Evolutionary conservation across 106 monocot genomes (phyloP), one percentile per base, ranked within the genome.

Genomic region (Phalaenopsis aphrodite): DNA sequence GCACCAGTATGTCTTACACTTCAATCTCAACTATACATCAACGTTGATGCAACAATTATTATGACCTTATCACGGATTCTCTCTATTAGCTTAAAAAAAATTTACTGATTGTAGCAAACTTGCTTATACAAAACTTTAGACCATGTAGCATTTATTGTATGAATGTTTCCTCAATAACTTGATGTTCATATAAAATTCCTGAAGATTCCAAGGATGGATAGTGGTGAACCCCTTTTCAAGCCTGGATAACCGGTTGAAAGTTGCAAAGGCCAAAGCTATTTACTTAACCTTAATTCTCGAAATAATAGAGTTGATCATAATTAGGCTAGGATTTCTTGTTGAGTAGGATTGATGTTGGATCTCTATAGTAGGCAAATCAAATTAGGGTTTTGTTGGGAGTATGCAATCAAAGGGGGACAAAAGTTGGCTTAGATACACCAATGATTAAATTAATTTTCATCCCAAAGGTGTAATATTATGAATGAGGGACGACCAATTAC

Each of bases 1-100:
- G 94, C 98, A 71, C 98, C 98, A 5, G 98, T 98, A 91, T 64
- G 88, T 84, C 11, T 56, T 83, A 24, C 12, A 37, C 38, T 69
- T 69, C 11, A 69, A 11, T 15, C 39, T 38, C 69, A 69, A 39
- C 9, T 69, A 39, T 16, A 3, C 15, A 15, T 61, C 19, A 61
- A 18, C 2, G 11, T 39, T 39, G 37, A 12, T 0, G 69, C 69
- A 69, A 69, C 14, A 39, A 39, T 23, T 69, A 69, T 69, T 38
- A 39, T 69, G 69, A 30, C 30, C 30, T 30, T 30, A 30, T 30
- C 30, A 30, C 30, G 30, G 30, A 57, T 19, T 57, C 57, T 24
- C 24, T 10, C 5, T 65, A 19, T 64, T 21, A 10, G 21, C 64
- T 24, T 30, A 30, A 30, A 30, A 30, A 30, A 30, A 30, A 30